These are phyloP conservation scores for Coemansia sp. DNA, from an alignment of 371 early-diverging fungal genomes.

Conservation along the genomic window DNA sequence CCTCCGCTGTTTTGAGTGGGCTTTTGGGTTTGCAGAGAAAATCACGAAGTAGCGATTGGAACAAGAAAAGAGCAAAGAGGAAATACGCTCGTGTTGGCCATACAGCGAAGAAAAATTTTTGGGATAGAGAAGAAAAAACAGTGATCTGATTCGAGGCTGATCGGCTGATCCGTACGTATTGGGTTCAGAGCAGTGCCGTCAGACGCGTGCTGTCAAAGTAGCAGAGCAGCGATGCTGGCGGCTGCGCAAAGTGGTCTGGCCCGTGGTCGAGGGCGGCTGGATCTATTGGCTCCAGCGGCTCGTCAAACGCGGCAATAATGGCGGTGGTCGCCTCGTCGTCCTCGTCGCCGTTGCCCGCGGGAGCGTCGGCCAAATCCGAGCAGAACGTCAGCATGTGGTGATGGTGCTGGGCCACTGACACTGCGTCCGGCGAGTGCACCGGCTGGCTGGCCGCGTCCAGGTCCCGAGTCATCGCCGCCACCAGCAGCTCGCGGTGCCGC, in stretches of 20 bases:
- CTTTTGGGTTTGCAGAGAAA: too few relatives aligned
- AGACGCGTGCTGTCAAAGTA: not conserved
- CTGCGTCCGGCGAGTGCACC: not conserved
- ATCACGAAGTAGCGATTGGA: not conserved
- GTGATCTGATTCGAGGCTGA: not conserved
- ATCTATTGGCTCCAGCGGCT: too few relatives aligned
- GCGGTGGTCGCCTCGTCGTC: too few relatives aligned
- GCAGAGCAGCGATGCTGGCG: not conserved
- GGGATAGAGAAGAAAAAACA: not conserved
- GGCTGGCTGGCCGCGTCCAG: not conserved
- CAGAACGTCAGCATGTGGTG: not conserved
- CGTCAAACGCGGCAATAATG: too few relatives aligned
- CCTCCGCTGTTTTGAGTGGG: not conserved
- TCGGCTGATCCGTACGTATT: not conserved
- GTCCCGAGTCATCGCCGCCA: slow-evolving; percentile 1
- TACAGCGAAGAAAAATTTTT: slow-evolving; percentile 5
- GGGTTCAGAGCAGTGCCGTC: not conserved
- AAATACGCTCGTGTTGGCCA: not conserved
- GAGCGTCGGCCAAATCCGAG: slow-evolving; percentile 1
- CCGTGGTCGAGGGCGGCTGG: not conserved
- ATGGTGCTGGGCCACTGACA: slow-evolving; percentile 4
- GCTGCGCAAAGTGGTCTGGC: not conserved
- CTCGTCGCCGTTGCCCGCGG: not conserved
- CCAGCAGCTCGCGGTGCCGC: slow-evolving; percentile 2
- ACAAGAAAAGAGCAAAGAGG: not conserved